Percentiles rank a stretch among this genome's conserved stretches.
phyloP scores from a whole-genome alignment of 768 basidiomycete species.

The Gelatoporia subvermispora region DNA sequence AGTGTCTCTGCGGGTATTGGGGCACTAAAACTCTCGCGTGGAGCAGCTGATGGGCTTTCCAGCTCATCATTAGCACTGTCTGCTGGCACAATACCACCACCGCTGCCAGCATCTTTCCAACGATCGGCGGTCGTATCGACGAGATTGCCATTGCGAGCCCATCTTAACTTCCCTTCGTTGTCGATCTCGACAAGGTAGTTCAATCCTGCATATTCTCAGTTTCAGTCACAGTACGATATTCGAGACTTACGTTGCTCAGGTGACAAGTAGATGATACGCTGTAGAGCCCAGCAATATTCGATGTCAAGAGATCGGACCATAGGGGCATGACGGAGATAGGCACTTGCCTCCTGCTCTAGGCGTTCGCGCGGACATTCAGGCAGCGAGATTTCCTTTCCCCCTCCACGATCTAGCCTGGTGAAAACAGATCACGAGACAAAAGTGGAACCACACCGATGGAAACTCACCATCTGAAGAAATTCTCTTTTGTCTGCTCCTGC shows the following conservation, averaged over 20 bases:
- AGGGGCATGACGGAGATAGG: not conserved
- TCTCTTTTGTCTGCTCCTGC: slow-evolving; percentile 53
- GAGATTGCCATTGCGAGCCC: slow-evolving; percentile 52
- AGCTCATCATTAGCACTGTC: slow-evolving; percentile 15
- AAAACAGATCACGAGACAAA: not conserved
- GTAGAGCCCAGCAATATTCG: not conserved
- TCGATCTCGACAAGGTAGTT: slow-evolving; percentile 63
- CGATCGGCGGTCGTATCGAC: slow-evolving; percentile 57
- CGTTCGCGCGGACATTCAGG: slow-evolving; percentile 55
- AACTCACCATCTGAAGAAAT: slow-evolving; percentile 58
- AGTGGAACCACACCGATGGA: not conserved
- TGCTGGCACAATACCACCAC: slow-evolving; percentile 45
- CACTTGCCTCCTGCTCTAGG: slow-evolving; percentile 52
- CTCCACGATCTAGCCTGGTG: slow-evolving; percentile 57
- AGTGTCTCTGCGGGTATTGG: slow-evolving; percentile 10
- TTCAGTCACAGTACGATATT: not conserved
- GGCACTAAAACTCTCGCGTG: slow-evolving; percentile 8
- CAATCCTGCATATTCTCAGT: slow-evolving; percentile 34
- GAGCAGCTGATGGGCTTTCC: not conserved
- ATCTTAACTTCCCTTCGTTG: slow-evolving; percentile 45
- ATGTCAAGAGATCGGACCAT: not conserved
- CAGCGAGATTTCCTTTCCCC: slow-evolving; percentile 49
- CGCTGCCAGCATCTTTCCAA: slow-evolving; percentile 60
- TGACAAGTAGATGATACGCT: slow-evolving; percentile 40
- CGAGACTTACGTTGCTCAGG: slow-evolving; percentile 44